Percentiles rank a stretch among this genome's conserved stretches.
Evolutionary conservation across 2,329 filamentous ascomycete species (phyloP).

Genomic region (Alternaria consortialis): DNA sequence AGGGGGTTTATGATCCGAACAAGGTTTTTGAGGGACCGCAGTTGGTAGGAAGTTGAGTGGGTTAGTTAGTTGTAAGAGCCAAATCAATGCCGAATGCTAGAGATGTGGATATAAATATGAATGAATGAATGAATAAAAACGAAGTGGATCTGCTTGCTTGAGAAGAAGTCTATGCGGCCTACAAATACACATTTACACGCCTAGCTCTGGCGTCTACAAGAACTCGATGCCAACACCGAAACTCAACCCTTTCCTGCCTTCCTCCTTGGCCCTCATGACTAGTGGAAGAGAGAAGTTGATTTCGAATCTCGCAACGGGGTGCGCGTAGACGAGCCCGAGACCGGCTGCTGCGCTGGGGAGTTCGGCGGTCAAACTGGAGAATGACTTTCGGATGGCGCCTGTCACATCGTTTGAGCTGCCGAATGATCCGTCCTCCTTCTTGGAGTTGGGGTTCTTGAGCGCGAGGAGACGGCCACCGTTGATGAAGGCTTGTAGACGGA

Average conservation of each 20-base stretch:
- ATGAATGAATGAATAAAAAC: not conserved
- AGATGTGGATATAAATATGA: not conserved
- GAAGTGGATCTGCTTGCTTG: slow-evolving; percentile 13
- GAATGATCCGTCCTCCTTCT: slow-evolving; percentile 55
- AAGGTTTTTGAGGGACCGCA: slow-evolving; percentile 38
- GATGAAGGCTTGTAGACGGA: slow-evolving; percentile 88
- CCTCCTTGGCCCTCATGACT: slow-evolving; percentile 81
- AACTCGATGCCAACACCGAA: slow-evolving; percentile 98
- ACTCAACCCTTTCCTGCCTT: slow-evolving; percentile 88
- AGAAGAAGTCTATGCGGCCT: slow-evolving; percentile 6
- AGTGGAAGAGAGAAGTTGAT: slow-evolving; percentile 93
- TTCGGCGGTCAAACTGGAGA: slow-evolving; percentile 76
- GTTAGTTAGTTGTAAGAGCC: not conserved
- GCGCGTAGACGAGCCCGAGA: slow-evolving; percentile 90
- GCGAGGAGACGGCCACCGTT: slow-evolving; percentile 88
- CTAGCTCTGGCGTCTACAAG: slow-evolving; percentile 65
- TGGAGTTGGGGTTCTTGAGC: slow-evolving; percentile 64
- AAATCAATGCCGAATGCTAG: not conserved
- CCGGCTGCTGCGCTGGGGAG: slow-evolving; percentile 87
- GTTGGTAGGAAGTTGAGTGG: slow-evolving; percentile 30
- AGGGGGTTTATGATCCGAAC: slow-evolving; percentile 48
- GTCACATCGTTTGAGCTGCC: slow-evolving; percentile 60
- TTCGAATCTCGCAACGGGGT: slow-evolving; percentile 92
- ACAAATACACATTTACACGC: slow-evolving; percentile 16
- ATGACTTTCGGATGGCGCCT: slow-evolving; percentile 66